These are phyloP conservation scores for Bigelowiella natans DNA, from an alignment of 78 protist genomes.

Conservation along the genomic window DNA sequence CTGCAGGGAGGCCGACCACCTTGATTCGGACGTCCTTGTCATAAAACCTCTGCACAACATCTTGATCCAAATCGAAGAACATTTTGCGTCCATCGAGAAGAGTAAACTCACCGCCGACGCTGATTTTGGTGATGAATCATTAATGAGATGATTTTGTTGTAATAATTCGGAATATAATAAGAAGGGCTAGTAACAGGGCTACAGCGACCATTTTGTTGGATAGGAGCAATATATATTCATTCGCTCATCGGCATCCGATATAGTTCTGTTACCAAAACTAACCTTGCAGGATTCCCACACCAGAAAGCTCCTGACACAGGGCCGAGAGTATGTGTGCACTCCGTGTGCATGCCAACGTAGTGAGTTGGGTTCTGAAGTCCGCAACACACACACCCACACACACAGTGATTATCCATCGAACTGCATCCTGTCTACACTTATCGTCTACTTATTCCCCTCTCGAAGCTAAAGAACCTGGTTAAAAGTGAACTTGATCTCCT, in stretches of 20 bases:
- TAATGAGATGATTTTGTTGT: too few relatives aligned
- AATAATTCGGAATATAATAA: too few relatives aligned
- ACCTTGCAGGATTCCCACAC: background rate
- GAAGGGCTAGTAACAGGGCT: too few relatives aligned
- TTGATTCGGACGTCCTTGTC: background rate
- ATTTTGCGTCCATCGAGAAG: background rate
- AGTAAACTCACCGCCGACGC: background rate
- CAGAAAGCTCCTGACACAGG: background rate
- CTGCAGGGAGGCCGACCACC: background rate
- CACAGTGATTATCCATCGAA: background rate
- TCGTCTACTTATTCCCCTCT: background rate
- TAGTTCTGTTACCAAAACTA: too few relatives aligned
- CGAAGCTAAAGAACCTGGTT: background rate
- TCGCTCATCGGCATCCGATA: too few relatives aligned
- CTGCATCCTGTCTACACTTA: background rate
- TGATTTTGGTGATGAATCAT: background rate
- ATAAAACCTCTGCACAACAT: background rate
- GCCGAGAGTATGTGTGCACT: background rate
- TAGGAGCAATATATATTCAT: too few relatives aligned
- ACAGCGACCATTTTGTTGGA: too few relatives aligned
- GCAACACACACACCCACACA: background rate
- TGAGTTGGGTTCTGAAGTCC: background rate
- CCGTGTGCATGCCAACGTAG: background rate
- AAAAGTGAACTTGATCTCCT: background rate
- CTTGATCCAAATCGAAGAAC: background rate